A percentile compares a stretch with the other conserved stretches of the same genome.
Conservation (phyloP, 2,329 filamentous ascomycete species). For the Sarocladiaceae sp. region DNA sequence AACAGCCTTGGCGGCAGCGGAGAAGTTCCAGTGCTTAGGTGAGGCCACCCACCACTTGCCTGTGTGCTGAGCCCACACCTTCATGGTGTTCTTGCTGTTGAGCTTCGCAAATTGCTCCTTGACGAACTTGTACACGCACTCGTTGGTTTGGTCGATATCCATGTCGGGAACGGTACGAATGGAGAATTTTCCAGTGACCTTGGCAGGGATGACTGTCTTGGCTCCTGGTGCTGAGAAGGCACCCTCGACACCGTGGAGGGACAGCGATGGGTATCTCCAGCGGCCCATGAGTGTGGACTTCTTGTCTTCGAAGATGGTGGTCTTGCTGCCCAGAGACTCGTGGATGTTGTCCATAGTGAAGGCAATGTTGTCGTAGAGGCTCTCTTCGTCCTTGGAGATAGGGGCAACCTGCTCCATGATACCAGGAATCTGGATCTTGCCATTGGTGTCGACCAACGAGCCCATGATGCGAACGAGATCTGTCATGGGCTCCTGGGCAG, state of each 20-base stretch:
- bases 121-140: constrained; percentile 77
- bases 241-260: constrained; percentile 90
- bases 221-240: constrained; percentile 90
- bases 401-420: constrained; percentile 91
- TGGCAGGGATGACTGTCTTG: constrained; percentile 98
- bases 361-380: constrained; percentile 82
- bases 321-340: constrained; percentile 85
- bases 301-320: constrained; percentile 82
- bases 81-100: constrained; percentile 86
- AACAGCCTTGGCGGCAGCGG: constrained; percentile 89
- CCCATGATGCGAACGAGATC: constrained; percentile 81
- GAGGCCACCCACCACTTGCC: constrained; percentile 99
- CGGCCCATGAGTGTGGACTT: constrained; percentile 91
- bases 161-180: constrained; percentile 97
- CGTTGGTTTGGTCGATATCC: constrained; percentile 87
- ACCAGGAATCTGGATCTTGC: constrained; percentile 92
- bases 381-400: constrained; percentile 78
- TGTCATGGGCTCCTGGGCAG: constrained; percentile 97
- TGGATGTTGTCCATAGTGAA: constrained; percentile 97
- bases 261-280: constrained; percentile 93
- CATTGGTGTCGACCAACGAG: constrained; percentile 80
- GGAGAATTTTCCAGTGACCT: constrained; percentile 97
- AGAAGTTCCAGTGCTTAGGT: constrained; percentile 99
- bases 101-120: constrained; percentile 82
- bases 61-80: constrained; percentile 77